Base-by-base conservation (phyloP, 345 rosid genomes). In the Geranium rotundifolium region DNA sequence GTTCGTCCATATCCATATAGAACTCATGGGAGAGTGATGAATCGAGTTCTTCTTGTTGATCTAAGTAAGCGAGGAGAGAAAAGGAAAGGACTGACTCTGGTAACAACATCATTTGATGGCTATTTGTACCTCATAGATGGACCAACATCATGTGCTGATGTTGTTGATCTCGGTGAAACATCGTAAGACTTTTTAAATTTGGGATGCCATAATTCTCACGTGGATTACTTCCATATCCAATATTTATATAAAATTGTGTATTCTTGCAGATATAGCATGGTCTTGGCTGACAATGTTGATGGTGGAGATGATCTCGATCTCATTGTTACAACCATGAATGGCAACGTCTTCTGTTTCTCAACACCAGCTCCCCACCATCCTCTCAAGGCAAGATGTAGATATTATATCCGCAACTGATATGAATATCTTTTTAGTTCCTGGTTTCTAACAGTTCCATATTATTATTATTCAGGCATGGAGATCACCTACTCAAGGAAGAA, bases 291-390 rank as follows among this genome's bases (percentile, higher is more conserved):
- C 74, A 95, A 95, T 76, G 92, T 93, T 56, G 99, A 93, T 56
- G 99, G 99, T 67, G 97, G 99, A 61, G 99, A 90, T 78, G 99
- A 95, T 80, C 97, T 95, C 62, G 97, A 95, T 82, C 97, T 95
- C 66, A 71, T 90, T 57, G 96, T 95, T 63, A 77, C 99, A 59
- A 95, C 99, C 58, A 95, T 88, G 99, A 95, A 90, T 29, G 97
- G 99, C 58, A 95, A 95, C 63, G 97, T 95, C 64, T 90, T 95
- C 72, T 95, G 97, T 86, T 95, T 95, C 82, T 95, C 99, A 4
- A 86, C 97, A 18, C 96, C 99, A 62, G 70, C 84, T 69, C 93
- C 95, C 20, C 93, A 95, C 66, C 97, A 95, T 81, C 96, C 97
- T 64, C 89, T 95, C 52, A 95, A 95, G 97, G 99, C 72, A 85